A percentile compares a stretch with the other conserved stretches of the same genome.
These are phyloP conservation scores for Jackrogersella minutella DNA, from an alignment of 495 filamentous ascomycete genomes.

Conservation along the genomic window DNA sequence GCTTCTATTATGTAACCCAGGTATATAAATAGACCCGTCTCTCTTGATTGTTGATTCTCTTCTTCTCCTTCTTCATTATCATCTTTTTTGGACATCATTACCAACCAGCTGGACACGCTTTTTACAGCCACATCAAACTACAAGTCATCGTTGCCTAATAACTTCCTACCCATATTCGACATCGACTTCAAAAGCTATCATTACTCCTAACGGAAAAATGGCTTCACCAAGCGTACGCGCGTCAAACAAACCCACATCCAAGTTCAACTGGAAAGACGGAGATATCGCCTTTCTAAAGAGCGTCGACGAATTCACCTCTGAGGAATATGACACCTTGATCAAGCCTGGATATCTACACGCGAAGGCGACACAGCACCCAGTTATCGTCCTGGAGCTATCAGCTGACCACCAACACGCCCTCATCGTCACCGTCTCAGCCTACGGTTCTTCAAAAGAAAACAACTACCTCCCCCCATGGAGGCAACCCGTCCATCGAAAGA, in stretches of 20 bases:
- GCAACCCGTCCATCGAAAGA: slow-evolving; percentile 25
- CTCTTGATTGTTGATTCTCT: too few relatives aligned
- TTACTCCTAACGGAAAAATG: too few relatives aligned
- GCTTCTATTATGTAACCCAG: too few relatives aligned
- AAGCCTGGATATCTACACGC: slow-evolving; percentile 21
- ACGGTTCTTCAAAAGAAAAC: slow-evolving; percentile 31
- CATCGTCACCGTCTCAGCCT: slow-evolving; percentile 47
- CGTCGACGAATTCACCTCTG: slow-evolving; percentile 4
- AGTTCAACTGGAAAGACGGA: slow-evolving; percentile 36
- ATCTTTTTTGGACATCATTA: too few relatives aligned
- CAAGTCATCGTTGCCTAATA: not conserved
- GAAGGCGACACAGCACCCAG: slow-evolving; percentile 43
- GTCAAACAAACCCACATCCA: too few relatives aligned
- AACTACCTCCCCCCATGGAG: slow-evolving; percentile 44
- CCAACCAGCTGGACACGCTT: too few relatives aligned
- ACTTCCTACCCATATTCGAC: not conserved
- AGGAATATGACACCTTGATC: slow-evolving; percentile 24
- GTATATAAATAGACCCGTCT: too few relatives aligned
- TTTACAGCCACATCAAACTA: not conserved
- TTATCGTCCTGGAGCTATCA: slow-evolving; percentile 44
- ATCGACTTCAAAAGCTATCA: not conserved
- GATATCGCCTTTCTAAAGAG: slow-evolving; percentile 44
- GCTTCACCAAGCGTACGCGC: too few relatives aligned
- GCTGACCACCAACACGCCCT: slow-evolving; percentile 20
- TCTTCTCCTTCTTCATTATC: too few relatives aligned